phyloP scores from a whole-genome alignment of 768 basidiomycete genomes.

The Pholiota conissans region DNA sequence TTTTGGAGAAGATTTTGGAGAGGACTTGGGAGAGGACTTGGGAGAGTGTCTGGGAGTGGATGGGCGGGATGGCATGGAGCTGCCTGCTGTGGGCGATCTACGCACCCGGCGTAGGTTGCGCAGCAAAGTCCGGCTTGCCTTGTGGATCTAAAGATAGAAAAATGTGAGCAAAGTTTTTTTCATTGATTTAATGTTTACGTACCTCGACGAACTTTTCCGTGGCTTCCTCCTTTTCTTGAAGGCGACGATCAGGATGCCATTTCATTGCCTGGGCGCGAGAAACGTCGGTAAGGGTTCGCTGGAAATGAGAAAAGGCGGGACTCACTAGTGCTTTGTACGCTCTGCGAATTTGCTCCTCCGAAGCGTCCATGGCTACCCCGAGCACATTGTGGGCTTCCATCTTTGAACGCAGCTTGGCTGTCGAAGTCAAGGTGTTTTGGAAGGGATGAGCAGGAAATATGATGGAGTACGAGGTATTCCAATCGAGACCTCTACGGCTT shows the following conservation, averaged over 20 bases:
- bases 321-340: slow-evolving; percentile 59
- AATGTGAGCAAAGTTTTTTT: neutral
- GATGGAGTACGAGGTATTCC: neutral
- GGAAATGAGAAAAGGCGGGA: slow-evolving; percentile 7
- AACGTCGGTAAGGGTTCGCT: neutral
- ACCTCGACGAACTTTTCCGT: slow-evolving; percentile 26
- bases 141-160: slow-evolving; percentile 40
- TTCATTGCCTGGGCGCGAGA: slow-evolving; percentile 41
- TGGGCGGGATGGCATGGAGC: neutral
- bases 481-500: slow-evolving; percentile 5
- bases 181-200: neutral
- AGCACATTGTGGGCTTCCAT: slow-evolving; percentile 37
- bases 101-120: slow-evolving; percentile 31
- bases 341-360: slow-evolving; percentile 46
- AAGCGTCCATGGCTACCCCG: slow-evolving; percentile 44
- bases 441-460: neutral
- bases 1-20: neutral
- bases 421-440: slow-evolving; percentile 2
- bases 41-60: neutral
- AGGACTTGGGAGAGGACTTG: neutral
- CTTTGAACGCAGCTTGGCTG: neutral
- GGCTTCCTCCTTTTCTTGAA: slow-evolving; percentile 20
- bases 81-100: slow-evolving; percentile 12
- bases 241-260: slow-evolving; percentile 39
- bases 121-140: slow-evolving; percentile 49